phyloP scores from a whole-genome alignment of 495 filamentous ascomycete species.

The Trichoderma reesei region DNA sequence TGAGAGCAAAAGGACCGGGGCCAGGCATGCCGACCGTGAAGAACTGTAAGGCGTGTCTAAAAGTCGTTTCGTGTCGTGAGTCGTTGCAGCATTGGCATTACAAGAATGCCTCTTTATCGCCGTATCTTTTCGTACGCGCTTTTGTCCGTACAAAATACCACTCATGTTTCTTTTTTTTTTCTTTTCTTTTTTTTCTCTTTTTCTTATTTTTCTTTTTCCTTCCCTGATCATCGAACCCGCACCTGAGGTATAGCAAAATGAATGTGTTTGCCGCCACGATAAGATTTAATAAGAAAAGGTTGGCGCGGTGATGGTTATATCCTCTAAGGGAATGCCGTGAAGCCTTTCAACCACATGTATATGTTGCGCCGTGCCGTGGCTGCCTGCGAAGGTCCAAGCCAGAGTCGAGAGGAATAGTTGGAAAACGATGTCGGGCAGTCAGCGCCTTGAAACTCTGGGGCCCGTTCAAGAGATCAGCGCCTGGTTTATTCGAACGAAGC shows the following conservation, averaged over 20 bases:
- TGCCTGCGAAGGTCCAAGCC: slow-evolving; percentile 7
- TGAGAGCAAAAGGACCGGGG: background rate
- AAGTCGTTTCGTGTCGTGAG: slow-evolving; percentile 22
- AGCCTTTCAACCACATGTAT: slow-evolving; percentile 41
- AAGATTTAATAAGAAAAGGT: slow-evolving; percentile 19
- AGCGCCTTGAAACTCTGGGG: background rate
- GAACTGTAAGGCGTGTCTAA: slow-evolving; percentile 19
- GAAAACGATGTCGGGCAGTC: background rate
- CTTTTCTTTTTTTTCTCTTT: slow-evolving; percentile 16
- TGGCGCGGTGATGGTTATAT: slow-evolving; percentile 16
- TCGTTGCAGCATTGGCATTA: slow-evolving; percentile 2
- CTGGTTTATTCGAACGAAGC: slow-evolving; percentile 34
- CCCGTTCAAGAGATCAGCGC: background rate
- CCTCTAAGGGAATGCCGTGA: slow-evolving; percentile 28
- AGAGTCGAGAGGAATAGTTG: background rate
- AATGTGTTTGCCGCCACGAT: slow-evolving; percentile 17
- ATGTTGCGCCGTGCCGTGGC: slow-evolving; percentile 13
- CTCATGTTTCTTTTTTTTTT: background rate
- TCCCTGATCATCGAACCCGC: slow-evolving; percentile 14
- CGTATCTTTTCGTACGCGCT: background rate
- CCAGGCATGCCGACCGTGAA: background rate
- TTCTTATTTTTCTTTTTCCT: slow-evolving; percentile 14
- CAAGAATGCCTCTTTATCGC: slow-evolving; percentile 17
- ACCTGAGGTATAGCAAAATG: background rate
- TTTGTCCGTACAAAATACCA: background rate